A percentile compares a stretch with the other conserved stretches of the same genome.
phyloP scores from a whole-genome alignment of 169 alveolate genomes.

The Plasmodium vinckei region DNA sequence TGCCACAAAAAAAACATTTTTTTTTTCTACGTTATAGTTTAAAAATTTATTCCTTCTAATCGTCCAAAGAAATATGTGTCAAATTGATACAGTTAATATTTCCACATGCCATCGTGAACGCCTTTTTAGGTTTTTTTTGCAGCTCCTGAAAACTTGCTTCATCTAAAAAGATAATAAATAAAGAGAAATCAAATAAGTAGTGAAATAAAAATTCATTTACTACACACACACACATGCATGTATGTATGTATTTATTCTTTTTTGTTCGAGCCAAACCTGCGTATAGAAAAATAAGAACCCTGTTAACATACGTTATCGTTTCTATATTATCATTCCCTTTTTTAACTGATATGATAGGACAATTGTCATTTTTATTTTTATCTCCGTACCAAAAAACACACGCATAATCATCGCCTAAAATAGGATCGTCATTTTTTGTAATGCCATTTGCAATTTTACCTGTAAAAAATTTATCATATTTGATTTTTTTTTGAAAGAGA shows the following conservation, averaged over 20 bases:
- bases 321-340: conserved; percentile 89
- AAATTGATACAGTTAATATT: conserved; percentile 90
- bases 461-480: conserved; percentile 23
- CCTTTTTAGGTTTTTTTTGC: conserved; percentile 88
- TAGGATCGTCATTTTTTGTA: conserved; percentile 90
- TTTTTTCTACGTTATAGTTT: background rate
- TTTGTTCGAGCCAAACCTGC: conserved; percentile 82
- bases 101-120: conserved; percentile 93
- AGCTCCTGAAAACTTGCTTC: conserved; percentile 91
- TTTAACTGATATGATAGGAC: conserved; percentile 89
- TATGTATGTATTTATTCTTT: background rate
- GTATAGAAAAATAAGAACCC: conserved; percentile 91
- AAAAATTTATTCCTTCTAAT: conserved; percentile 33
- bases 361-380: conserved; percentile 83
- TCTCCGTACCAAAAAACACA: conserved; percentile 94
- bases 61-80: conserved; percentile 91
- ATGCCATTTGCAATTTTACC: conserved; percentile 90
- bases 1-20: too few species aligned
- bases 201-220: background rate
- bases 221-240: background rate
- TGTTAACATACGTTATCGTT: conserved; percentile 89
- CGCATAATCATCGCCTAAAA: conserved; percentile 90
- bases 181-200: background rate
- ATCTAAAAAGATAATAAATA: conserved; percentile 78
- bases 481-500: background rate